Evolutionary conservation across 2,329 filamentous ascomycete species (phyloP).

Genomic region (Chrysosporium queenslandicum): DNA sequence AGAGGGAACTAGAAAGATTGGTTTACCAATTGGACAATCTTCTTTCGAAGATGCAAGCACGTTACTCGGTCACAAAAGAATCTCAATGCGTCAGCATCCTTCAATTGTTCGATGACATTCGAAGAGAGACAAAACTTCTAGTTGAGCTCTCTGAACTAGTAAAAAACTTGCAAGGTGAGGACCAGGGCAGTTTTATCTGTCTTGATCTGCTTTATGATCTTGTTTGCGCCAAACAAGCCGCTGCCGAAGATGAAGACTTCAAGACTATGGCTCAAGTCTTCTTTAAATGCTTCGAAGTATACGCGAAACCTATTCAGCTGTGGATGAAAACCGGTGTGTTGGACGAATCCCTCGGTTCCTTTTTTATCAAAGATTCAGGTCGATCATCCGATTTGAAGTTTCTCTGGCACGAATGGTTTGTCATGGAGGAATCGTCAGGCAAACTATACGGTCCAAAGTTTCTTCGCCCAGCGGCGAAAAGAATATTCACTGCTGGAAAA

Average conservation of each 20-base stretch:
- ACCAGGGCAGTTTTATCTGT: slow-evolving; percentile 55
- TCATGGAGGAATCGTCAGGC: slow-evolving; percentile 50
- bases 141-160: slow-evolving; percentile 53
- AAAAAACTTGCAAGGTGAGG: slow-evolving; percentile 39
- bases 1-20: slow-evolving; percentile 50
- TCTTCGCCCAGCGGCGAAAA: slow-evolving; percentile 55
- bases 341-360: slow-evolving; percentile 53
- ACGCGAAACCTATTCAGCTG: slow-evolving; percentile 63
- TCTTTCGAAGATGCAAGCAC: slow-evolving; percentile 51
- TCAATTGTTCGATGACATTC: slow-evolving; percentile 50
- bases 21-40: slow-evolving; percentile 49
- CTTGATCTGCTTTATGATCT: slow-evolving; percentile 68
- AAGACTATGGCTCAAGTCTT: slow-evolving; percentile 58
- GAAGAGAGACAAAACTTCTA: slow-evolving; percentile 46
- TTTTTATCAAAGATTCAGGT: slow-evolving; percentile 60
- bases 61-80: slow-evolving; percentile 45
- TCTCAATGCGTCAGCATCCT: slow-evolving; percentile 58
- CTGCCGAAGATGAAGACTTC: slow-evolving; percentile 54
- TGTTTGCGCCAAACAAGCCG: slow-evolving; percentile 58
- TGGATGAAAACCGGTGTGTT: slow-evolving; percentile 81
- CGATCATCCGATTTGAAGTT: slow-evolving; percentile 46
- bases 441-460: slow-evolving; percentile 62
- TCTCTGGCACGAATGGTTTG: slow-evolving; percentile 68
- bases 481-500: slow-evolving; percentile 80
- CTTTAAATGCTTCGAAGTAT: slow-evolving; percentile 70